Evolutionary conservation across 495 filamentous ascomycete species (phyloP), one percentile per base, ranked within the genome.

Genomic region (Recurvomyces mirabilis): DNA sequence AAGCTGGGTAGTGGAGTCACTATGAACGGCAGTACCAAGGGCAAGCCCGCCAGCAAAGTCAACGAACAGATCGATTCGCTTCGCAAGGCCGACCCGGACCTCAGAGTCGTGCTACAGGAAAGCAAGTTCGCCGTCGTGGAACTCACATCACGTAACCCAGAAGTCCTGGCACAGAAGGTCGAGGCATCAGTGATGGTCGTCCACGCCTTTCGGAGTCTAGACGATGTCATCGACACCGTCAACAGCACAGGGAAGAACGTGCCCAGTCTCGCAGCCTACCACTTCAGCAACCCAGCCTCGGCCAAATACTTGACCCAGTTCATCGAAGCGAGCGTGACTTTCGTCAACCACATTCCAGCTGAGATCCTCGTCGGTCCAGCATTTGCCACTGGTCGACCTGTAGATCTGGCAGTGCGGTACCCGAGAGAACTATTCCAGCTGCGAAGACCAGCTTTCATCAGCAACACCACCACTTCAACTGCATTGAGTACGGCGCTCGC

Each of bases 241-340:
- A 46, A 56, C 31, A 52, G 45, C 26, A 47, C 33, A 5, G 20
- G 9, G 10, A 25, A 45, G 11, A 38, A 35, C 22, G 20, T 31
- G 1, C 35, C 45, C 5, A 53, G 70, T 13, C 60, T 70, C 9
- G 68, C 71, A 19, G 61, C 65, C 7, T 75, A 73, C 43, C 57
- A 68, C 43, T 77, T 74, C 43, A 68, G 68, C 15, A 60, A 61
- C 10, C 59, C 65, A 9, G 24, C 62, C 0, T 57, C 67, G 13
- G 68, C 66, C 14, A 74, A 74, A 47, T 75, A 75, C 36, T 59
- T 77, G 5, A 60, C 65, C 14, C 70, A 73, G 41, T 72, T 69
- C 48, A 62, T 77, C 24, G 60, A 65, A 34, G 55, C 66, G 19
- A 56, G 65, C 6, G 55, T 65, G 19, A 65, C 70, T 0, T 70